Evolutionary conservation across 768 basidiomycete species (phyloP).

Genomic region (Lactarius akahatsu): DNA sequence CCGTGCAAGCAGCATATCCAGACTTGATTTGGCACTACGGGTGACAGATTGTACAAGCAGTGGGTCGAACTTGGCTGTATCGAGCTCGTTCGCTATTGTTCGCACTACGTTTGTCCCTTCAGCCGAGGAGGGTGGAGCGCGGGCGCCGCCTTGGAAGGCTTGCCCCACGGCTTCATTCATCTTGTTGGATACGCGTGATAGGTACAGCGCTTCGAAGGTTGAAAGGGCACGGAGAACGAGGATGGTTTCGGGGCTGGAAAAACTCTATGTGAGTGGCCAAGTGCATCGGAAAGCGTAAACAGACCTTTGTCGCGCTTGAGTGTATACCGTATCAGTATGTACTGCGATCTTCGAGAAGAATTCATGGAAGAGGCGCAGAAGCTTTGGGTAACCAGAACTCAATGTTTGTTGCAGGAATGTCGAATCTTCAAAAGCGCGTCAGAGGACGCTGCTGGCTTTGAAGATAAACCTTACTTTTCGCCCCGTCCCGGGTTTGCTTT

Average conservation of each 20-base stretch:
- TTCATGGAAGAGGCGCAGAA: slow-evolving; percentile 91
- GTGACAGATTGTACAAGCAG: slow-evolving; percentile 78
- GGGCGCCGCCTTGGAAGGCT: slow-evolving; percentile 69
- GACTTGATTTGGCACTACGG: slow-evolving; percentile 60
- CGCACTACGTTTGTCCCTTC: slow-evolving; percentile 81
- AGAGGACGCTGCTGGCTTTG: background rate
- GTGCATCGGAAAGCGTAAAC: slow-evolving; percentile 9
- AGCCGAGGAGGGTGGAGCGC: slow-evolving; percentile 65
- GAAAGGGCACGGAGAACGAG: slow-evolving; percentile 81
- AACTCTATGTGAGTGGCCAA: background rate
- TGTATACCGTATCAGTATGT: slow-evolving; percentile 93
- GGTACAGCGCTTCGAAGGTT: slow-evolving; percentile 84
- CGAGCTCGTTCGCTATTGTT: slow-evolving; percentile 84
- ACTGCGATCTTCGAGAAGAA: slow-evolving; percentile 96
- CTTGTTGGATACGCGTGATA: slow-evolving; percentile 77
- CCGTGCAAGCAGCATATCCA: slow-evolving; percentile 67
- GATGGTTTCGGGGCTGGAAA: slow-evolving; percentile 84
- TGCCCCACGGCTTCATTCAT: slow-evolving; percentile 81
- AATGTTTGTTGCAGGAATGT: slow-evolving; percentile 90
- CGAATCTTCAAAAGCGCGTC: slow-evolving; percentile 57
- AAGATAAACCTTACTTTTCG: slow-evolving; percentile 56
- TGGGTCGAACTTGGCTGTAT: slow-evolving; percentile 91
- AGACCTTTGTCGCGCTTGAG: slow-evolving; percentile 79
- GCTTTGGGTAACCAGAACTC: slow-evolving; percentile 78
- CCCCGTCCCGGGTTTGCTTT: slow-evolving; percentile 74